These are phyloP conservation scores for Metschnikowia picachoensis DNA, from an alignment of 805 yeast species.

Conservation along the genomic window DNA sequence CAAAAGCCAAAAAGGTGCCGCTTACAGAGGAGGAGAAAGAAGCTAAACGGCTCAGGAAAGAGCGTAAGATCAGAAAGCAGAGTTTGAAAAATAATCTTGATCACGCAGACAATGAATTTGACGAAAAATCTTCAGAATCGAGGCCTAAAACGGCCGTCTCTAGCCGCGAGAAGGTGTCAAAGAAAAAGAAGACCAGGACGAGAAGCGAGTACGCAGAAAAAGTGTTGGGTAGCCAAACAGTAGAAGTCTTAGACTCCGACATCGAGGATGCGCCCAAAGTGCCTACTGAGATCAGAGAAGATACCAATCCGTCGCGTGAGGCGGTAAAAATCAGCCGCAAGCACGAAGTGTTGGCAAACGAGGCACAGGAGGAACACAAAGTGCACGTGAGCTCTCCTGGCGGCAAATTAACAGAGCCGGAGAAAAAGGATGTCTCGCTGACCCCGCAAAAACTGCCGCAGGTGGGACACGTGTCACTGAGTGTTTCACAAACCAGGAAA, in stretches of 20 bases:
- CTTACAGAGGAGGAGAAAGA: not conserved
- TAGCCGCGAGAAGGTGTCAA: constrained; percentile 3
- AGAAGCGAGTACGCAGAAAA: constrained; percentile 1
- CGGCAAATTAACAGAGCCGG: not conserved
- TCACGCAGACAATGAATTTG: too few species aligned
- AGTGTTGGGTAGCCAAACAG: not conserved
- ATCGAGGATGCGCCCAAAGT: too few species aligned
- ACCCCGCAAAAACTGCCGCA: not conserved
- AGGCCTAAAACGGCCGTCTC: constrained; percentile 1
- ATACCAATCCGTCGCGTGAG: too few species aligned
- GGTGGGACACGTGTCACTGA: not conserved
- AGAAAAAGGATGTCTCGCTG: not conserved
- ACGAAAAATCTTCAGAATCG: too few species aligned
- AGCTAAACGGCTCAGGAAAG: not conserved
- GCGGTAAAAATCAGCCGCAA: too few species aligned
- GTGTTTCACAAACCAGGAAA: constrained; percentile 6
- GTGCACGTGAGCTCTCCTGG: too few species aligned
- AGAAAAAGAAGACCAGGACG: constrained; percentile 6
- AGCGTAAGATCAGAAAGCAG: constrained; percentile 3
- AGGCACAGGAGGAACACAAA: too few species aligned
- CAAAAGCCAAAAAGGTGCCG: constrained; percentile 28
- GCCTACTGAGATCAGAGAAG: too few species aligned
- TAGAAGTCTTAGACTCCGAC: too few species aligned
- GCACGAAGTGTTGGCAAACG: too few species aligned
- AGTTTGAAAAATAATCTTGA: not conserved